These are phyloP conservation scores for Boletus barrowsii DNA, from an alignment of 768 basidiomycete genomes.

Conservation along the genomic window DNA sequence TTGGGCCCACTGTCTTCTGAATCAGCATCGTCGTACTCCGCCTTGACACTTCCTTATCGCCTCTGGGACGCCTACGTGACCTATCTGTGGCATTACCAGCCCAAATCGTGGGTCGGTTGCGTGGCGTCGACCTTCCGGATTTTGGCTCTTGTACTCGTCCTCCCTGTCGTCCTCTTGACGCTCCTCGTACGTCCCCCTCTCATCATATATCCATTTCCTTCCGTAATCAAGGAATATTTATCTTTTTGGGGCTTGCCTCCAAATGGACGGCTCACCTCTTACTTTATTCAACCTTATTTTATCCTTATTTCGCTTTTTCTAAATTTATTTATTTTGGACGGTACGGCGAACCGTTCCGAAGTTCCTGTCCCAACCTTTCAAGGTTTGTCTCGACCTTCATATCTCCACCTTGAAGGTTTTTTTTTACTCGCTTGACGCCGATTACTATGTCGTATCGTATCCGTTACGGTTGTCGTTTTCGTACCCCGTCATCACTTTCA, in stretches of 20 bases:
- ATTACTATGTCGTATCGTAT: background rate
- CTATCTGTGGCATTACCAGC: slow-evolving; percentile 61
- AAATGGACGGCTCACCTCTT: slow-evolving; percentile 5
- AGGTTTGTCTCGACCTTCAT: background rate
- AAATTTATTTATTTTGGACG: background rate
- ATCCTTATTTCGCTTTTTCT: background rate
- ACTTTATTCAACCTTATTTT: slow-evolving; percentile 10
- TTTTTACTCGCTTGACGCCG: slow-evolving; percentile 5
- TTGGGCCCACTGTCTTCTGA: slow-evolving; percentile 4
- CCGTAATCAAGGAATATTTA: slow-evolving; percentile 7
- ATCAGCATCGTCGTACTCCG: slow-evolving; percentile 11
- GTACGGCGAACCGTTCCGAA: slow-evolving; percentile 14
- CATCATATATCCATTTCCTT: slow-evolving; percentile 1
- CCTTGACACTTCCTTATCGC: slow-evolving; percentile 31
- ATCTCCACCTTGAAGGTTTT: slow-evolving; percentile 12
- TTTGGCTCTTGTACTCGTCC: slow-evolving; percentile 50
- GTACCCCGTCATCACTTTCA: background rate
- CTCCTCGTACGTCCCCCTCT: slow-evolving; percentile 51
- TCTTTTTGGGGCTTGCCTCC: background rate
- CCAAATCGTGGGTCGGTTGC: slow-evolving; percentile 64
- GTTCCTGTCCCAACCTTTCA: slow-evolving; percentile 1
- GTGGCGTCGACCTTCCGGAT: slow-evolving; percentile 63
- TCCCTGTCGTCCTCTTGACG: slow-evolving; percentile 57
- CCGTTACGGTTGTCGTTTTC: slow-evolving; percentile 1
- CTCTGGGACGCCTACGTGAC: slow-evolving; percentile 62